phyloP scores from a whole-genome alignment of 257 asterid species.

The Ilex aquifolium region DNA sequence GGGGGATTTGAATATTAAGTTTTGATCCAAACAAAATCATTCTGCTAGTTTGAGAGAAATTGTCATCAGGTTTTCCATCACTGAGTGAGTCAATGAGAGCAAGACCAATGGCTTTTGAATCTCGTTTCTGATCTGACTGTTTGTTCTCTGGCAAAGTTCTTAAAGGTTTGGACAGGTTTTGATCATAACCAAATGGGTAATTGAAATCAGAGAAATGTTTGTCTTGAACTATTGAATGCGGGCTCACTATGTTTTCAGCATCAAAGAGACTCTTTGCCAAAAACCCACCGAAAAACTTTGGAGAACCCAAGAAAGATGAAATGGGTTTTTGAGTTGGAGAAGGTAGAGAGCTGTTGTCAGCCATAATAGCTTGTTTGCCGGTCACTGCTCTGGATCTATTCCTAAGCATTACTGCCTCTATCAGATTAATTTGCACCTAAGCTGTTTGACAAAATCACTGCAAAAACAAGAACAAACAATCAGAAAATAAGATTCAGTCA shows the following conservation, averaged over 20 bases:
- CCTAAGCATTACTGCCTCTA: constrained; percentile 39
- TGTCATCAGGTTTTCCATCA: constrained; percentile 9
- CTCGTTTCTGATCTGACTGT: constrained; percentile 20
- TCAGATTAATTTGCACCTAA: not conserved
- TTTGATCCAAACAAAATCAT: constrained; percentile 67
- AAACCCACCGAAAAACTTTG: constrained; percentile 56
- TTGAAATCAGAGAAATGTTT: constrained; percentile 35
- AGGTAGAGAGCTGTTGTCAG: constrained; percentile 34
- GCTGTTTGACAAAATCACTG: constrained; percentile 12
- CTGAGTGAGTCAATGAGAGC: constrained; percentile 61
- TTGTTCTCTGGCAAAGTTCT: constrained; percentile 14
- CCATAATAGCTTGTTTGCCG: constrained; percentile 55
- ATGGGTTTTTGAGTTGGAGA: constrained; percentile 42
- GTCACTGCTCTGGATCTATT: constrained; percentile 72
- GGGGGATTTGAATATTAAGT: constrained; percentile 61
- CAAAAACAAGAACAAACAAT: constrained; percentile 10
- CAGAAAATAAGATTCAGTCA: constrained; percentile 2
- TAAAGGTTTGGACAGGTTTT: constrained; percentile 4
- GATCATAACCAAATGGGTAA: constrained; percentile 48
- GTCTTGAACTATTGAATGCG: constrained; percentile 69
- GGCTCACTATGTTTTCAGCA: constrained; percentile 33
- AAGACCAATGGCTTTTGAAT: constrained; percentile 58
- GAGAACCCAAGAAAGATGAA: constrained; percentile 61
- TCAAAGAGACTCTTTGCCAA: constrained; percentile 38
- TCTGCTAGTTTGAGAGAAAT: constrained; percentile 7